phyloP scores from a whole-genome alignment of 192 early-diverging fungal species.

The Backusella mclennaniae region DNA sequence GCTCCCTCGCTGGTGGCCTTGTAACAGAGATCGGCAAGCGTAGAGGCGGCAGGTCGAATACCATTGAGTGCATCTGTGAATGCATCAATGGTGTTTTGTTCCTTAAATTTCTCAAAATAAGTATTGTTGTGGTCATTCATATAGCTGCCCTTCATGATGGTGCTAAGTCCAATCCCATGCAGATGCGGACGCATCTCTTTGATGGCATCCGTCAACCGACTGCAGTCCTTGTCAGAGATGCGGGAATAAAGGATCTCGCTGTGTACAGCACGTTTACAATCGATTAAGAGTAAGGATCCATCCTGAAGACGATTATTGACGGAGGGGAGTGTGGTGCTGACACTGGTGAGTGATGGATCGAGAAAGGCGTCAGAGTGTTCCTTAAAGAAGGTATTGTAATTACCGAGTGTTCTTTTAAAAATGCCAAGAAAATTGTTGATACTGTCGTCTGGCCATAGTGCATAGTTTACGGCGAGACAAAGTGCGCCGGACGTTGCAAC shows the following conservation, averaged over 20 bases:
- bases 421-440: conserved; percentile 18
- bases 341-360: neutral
- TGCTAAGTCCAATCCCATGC: conserved; percentile 14
- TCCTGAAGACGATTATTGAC: conserved; percentile 9
- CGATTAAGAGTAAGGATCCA: neutral
- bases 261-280: conserved; percentile 13
- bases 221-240: conserved; percentile 13
- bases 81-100: neutral
- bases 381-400: conserved; percentile 2
- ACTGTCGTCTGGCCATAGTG: conserved; percentile 33
- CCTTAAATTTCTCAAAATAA: neutral
- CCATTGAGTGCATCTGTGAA: neutral
- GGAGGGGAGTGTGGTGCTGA: neutral
- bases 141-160: neutral
- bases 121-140: neutral
- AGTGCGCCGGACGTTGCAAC: conserved; percentile 18
- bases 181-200: conserved; percentile 6
- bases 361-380: conserved; percentile 24
- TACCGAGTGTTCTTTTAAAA: conserved; percentile 8
- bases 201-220: conserved; percentile 1
- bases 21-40: neutral
- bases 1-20: neutral
- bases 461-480: conserved; percentile 21
- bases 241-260: conserved; percentile 8
- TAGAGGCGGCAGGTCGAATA: neutral